Evolutionary conservation across 345 rosid species (phyloP).

Genomic region (Corchorus capsularis): DNA sequence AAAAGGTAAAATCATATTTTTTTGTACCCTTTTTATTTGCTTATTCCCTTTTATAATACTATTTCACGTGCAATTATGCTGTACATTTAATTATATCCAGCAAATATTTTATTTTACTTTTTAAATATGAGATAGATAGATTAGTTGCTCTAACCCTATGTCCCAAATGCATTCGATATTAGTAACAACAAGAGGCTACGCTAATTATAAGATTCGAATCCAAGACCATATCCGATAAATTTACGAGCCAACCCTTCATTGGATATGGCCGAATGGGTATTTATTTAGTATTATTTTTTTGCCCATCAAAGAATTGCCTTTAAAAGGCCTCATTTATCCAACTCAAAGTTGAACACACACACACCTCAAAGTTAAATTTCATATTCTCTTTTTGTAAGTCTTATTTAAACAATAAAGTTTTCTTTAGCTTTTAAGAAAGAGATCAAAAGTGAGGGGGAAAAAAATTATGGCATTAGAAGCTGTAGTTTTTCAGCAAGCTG

Average conservation of each 20-base stretch:
- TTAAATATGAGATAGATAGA: no score
- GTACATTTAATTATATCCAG: not conserved
- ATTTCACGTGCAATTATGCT: constrained; percentile 49
- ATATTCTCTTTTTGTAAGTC: not conserved
- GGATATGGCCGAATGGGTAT: no score
- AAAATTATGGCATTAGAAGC: constrained; percentile 73
- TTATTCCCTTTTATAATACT: constrained; percentile 13
- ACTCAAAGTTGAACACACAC: not conserved
- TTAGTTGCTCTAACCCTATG: no score
- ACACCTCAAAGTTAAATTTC: constrained; percentile 16
- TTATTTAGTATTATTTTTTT: no score
- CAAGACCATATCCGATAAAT: no score
- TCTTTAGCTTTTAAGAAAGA: constrained; percentile 11
- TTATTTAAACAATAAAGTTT: not conserved
- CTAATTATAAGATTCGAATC: no score
- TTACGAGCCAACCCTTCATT: no score
- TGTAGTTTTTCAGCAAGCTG: constrained; percentile 50
- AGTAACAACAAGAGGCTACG: no score
- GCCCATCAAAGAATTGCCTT: constrained; percentile 28
- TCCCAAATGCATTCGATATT: no score
- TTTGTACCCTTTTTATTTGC: constrained; percentile 2
- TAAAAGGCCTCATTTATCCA: constrained; percentile 40
- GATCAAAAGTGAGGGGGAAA: not conserved
- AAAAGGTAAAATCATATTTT: not conserved
- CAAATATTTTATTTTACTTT: no score